Evolutionary conservation across 768 basidiomycete genomes (phyloP).

Genomic region (Phanerochaete sordida): DNA sequence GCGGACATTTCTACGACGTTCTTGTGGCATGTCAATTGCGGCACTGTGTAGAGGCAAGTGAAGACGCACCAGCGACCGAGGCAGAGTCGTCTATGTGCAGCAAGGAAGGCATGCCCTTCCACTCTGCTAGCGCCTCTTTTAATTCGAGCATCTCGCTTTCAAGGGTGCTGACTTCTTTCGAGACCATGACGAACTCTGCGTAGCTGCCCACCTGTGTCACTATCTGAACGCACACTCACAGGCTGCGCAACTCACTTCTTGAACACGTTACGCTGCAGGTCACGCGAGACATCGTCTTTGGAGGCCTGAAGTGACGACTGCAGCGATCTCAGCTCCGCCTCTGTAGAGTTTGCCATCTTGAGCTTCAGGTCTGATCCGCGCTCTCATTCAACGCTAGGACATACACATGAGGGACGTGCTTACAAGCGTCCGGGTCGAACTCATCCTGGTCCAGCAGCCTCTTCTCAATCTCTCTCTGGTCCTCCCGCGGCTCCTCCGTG

Average conservation of each 20-base stretch:
- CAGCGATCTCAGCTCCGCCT: conserved; percentile 71
- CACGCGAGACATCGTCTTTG: conserved; percentile 69
- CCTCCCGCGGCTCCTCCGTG: conserved; percentile 31
- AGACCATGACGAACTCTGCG: conserved; percentile 93
- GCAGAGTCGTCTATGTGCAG: conserved; percentile 86
- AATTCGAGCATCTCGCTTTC: conserved; percentile 98
- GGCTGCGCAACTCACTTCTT: conserved; percentile 61
- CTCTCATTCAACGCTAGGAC: neutral
- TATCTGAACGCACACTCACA: neutral
- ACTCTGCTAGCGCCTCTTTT: conserved; percentile 90
- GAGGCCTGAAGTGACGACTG: conserved; percentile 72
- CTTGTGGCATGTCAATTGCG: conserved; percentile 24
- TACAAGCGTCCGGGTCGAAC: conserved; percentile 89
- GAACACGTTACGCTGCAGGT: conserved; percentile 91
- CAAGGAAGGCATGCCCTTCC: conserved; percentile 92
- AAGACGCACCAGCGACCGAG: conserved; percentile 47
- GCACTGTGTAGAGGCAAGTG: conserved; percentile 11
- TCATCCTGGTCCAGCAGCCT: conserved; percentile 67
- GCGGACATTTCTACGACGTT: conserved; percentile 61
- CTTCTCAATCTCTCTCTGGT: conserved; percentile 56
- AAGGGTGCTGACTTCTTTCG: conserved; percentile 93
- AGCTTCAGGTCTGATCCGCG: conserved; percentile 59
- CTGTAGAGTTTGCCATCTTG: conserved; percentile 88
- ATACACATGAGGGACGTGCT: conserved; percentile 28
- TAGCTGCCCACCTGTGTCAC: conserved; percentile 57